Conservation (phyloP, 2,329 filamentous ascomycete species). For the Alternaria triticina region DNA sequence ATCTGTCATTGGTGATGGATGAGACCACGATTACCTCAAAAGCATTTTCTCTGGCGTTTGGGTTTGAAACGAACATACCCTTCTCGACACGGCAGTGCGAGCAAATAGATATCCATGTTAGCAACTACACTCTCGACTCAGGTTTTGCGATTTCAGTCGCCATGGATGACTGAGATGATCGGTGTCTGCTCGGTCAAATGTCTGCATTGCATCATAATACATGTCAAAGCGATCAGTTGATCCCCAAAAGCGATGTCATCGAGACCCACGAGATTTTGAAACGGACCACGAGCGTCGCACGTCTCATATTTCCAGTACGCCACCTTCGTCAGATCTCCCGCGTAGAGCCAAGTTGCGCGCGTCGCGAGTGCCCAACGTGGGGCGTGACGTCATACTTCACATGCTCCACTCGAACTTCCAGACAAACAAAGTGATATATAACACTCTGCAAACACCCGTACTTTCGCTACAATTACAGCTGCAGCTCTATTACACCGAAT, state of each 20-base stretch:
- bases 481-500: background rate
- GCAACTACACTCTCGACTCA: background rate
- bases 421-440: slow-evolving; percentile 10
- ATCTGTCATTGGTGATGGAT: slow-evolving; percentile 27
- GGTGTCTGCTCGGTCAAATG: background rate
- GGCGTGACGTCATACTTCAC: slow-evolving; percentile 18
- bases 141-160: background rate
- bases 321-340: slow-evolving; percentile 13
- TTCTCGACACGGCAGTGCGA: background rate
- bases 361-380: slow-evolving; percentile 6
- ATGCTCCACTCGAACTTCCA: background rate
- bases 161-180: background rate
- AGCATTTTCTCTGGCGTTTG: slow-evolving; percentile 4
- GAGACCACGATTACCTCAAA: background rate
- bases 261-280: background rate
- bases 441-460: background rate
- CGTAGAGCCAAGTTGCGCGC: slow-evolving; percentile 4
- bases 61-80: slow-evolving; percentile 3
- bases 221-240: background rate
- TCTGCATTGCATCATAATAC: slow-evolving; percentile 4
- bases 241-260: background rate
- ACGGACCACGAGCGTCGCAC: background rate
- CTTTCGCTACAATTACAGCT: background rate
- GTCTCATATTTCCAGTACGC: slow-evolving; percentile 1
- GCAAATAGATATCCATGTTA: background rate